Evolutionary conservation across 2,329 filamentous ascomycete species (phyloP).

Genomic region (Remersonia thermophila): DNA sequence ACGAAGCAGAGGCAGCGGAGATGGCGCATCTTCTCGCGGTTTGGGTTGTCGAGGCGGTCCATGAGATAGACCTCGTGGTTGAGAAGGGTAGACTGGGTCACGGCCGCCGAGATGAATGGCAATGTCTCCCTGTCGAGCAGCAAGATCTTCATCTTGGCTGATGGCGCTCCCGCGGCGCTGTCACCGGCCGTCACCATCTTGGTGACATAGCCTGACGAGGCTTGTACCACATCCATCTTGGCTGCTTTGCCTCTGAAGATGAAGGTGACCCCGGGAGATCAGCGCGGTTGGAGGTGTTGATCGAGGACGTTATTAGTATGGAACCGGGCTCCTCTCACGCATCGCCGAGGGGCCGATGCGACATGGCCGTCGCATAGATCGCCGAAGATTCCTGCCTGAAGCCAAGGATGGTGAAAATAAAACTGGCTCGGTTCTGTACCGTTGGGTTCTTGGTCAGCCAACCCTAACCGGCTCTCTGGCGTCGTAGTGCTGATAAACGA

Average conservation of each 20-base stretch:
- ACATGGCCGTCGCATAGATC: not conserved
- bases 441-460: too few species aligned
- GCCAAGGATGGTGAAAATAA: too few species aligned
- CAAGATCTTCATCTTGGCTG: slow-evolving; percentile 96
- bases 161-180: slow-evolving; percentile 44
- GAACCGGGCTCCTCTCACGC: not conserved
- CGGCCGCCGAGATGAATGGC: slow-evolving; percentile 84
- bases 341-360: not conserved
- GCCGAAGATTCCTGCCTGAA: too few species aligned
- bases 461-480: too few species aligned
- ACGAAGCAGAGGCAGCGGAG: slow-evolving; percentile 87
- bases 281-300: too few species aligned
- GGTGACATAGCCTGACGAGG: slow-evolving; percentile 86
- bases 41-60: slow-evolving; percentile 81
- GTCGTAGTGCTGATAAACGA: too few species aligned
- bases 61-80: slow-evolving; percentile 97
- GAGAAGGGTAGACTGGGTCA: slow-evolving; percentile 86
- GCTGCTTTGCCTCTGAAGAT: not conserved
- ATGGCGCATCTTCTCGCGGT: slow-evolving; percentile 95
- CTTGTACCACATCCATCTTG: slow-evolving; percentile 83
- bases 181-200: slow-evolving; percentile 89
- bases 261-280: too few species aligned
- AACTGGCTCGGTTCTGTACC: too few species aligned
- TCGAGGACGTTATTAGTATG: not conserved
- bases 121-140: slow-evolving; percentile 90